Conservation (phyloP, 192 early-diverging fungal genomes). For the Linnemannia hyalina region DNA sequence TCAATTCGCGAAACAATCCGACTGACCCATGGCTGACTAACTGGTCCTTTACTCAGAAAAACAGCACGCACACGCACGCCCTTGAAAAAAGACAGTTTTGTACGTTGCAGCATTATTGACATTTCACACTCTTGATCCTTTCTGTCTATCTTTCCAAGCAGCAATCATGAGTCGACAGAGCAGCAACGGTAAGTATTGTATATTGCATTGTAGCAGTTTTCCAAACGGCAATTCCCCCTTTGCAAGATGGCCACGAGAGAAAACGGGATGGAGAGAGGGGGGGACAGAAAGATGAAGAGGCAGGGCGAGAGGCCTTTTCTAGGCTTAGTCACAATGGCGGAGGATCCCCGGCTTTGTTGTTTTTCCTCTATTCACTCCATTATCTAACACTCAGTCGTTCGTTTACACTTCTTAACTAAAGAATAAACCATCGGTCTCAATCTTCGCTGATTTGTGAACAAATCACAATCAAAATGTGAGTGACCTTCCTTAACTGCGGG, state of each 20-base stretch:
- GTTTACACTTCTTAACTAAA: too few relatives aligned
- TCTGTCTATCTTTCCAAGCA: background rate
- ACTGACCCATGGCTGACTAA: background rate
- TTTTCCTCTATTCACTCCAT: too few relatives aligned
- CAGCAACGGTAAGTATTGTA: background rate
- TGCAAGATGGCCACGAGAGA: too few relatives aligned
- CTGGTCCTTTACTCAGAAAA: background rate
- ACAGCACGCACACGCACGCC: too few relatives aligned
- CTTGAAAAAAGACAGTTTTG: background rate
- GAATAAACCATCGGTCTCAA: background rate
- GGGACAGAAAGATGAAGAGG: too few relatives aligned
- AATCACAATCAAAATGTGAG: background rate
- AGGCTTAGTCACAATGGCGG: too few relatives aligned
- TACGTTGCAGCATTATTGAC: slow-evolving; percentile 7
- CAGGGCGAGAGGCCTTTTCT: too few relatives aligned
- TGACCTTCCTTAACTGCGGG: background rate
- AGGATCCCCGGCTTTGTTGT: too few relatives aligned
- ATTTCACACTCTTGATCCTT: background rate
- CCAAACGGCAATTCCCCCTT: background rate
- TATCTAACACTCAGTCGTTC: too few relatives aligned
- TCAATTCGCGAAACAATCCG: background rate
- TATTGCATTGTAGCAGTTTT: background rate
- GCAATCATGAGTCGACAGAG: background rate
- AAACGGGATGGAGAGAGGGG: too few relatives aligned
- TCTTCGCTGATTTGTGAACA: background rate